These are phyloP conservation scores for Mycena polygramma DNA, from an alignment of 768 basidiomycete genomes.

Conservation along the genomic window DNA sequence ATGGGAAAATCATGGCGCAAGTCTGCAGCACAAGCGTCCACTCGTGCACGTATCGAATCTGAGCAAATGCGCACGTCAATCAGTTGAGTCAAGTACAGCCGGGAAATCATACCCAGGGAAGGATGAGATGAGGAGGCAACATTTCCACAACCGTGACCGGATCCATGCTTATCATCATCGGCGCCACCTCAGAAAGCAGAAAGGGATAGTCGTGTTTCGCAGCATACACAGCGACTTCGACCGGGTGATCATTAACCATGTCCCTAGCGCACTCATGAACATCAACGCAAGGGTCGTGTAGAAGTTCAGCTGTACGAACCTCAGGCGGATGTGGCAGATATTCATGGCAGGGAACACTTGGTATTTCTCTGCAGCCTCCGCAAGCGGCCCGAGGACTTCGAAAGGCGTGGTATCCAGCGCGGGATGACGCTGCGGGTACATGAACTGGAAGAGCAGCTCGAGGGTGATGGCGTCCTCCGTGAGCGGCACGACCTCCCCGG, in stretches of 20 bases:
- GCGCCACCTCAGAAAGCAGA: slow-evolving; percentile 22
- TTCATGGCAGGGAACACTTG: no score
- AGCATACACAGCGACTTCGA: slow-evolving; percentile 14
- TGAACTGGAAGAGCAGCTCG: no score
- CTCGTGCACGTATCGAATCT: slow-evolving; percentile 22
- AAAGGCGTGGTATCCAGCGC: no score
- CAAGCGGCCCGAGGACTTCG: no score
- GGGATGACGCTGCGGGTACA: no score
- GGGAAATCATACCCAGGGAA: not conserved
- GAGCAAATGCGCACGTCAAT: not conserved
- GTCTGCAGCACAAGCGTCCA: slow-evolving; percentile 4
- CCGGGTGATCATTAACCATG: slow-evolving; percentile 23
- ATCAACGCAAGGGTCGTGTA: no score
- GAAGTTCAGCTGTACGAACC: slow-evolving; percentile 5
- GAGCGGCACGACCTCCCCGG: no score
- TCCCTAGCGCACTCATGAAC: not conserved
- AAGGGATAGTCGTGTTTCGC: slow-evolving; percentile 26
- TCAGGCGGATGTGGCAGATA: slow-evolving; percentile 7
- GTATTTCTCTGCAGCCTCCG: no score
- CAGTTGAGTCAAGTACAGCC: not conserved
- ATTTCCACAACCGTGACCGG: not conserved
- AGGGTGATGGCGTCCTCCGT: no score
- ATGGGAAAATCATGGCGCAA: not conserved
- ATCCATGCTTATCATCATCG: slow-evolving; percentile 23
- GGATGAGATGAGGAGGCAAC: not conserved